Conservation (phyloP, 1,284 basidiomycete species). For the Fomitiporia mediterranea region DNA sequence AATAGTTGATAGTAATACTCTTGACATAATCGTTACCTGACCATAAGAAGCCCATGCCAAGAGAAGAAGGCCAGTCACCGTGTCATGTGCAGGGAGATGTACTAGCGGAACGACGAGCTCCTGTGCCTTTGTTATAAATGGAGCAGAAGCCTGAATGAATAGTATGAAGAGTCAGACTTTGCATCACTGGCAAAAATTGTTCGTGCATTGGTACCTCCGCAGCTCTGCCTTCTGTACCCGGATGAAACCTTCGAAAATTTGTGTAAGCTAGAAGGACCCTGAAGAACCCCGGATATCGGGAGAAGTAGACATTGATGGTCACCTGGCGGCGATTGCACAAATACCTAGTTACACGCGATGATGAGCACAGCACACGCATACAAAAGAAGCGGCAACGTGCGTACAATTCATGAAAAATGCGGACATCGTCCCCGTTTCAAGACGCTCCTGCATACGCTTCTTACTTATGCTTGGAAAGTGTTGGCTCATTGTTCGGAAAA, state of each 20-base stretch:
- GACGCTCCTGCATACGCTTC: conserved; percentile 33
- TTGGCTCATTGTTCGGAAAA: conserved; percentile 33
- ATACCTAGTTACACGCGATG: conserved; percentile 23
- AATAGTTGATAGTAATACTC: too few species aligned
- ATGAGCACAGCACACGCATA: conserved; percentile 29
- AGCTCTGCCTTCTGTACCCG: neutral
- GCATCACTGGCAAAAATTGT: neutral
- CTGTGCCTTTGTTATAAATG: conserved; percentile 40
- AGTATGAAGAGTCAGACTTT: neutral
- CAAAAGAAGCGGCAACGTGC: neutral
- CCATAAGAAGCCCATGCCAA: conserved; percentile 39
- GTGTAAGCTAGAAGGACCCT: neutral
- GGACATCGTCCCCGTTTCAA: conserved; percentile 37
- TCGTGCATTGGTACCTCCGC: neutral
- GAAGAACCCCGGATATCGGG: too few species aligned
- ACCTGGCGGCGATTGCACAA: conserved; percentile 33
- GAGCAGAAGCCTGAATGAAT: conserved; percentile 29
- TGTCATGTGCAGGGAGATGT: conserved; percentile 37
- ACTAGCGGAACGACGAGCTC: conserved; percentile 36
- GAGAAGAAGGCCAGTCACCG: conserved; percentile 33
- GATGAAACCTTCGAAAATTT: conserved; percentile 7
- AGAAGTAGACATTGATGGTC: conserved; percentile 10
- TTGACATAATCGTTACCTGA: conserved; percentile 22
- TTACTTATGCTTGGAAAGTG: conserved; percentile 36
- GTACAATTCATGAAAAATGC: conserved; percentile 34